Conservation (phyloP, 2,329 filamentous ascomycete species). For the Hymenoscyphus occultus region DNA sequence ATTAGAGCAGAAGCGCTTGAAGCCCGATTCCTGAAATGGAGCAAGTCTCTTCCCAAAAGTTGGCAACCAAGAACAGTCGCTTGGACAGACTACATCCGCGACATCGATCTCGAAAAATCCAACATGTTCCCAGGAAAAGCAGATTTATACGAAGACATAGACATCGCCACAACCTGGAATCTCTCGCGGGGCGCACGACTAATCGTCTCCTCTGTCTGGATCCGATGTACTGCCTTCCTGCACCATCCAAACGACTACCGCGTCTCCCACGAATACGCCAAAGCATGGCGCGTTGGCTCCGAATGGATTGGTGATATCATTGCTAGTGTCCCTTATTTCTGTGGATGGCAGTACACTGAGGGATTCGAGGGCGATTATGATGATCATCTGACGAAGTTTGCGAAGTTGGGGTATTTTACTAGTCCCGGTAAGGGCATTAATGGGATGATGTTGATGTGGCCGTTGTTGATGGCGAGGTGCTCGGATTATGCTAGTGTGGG, state of each 20-base stretch:
- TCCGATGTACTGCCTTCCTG: background rate
- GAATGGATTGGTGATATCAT: slow-evolving; percentile 56
- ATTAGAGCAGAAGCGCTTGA: background rate
- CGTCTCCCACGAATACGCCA: slow-evolving; percentile 53
- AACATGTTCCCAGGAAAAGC: slow-evolving; percentile 57
- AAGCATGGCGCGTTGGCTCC: slow-evolving; percentile 47
- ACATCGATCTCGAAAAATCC: slow-evolving; percentile 47
- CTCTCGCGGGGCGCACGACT: slow-evolving; percentile 50
- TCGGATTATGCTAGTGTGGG: slow-evolving; percentile 57
- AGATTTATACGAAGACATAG: slow-evolving; percentile 55
- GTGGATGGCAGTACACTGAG: slow-evolving; percentile 47
- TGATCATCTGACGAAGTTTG: slow-evolving; percentile 48
- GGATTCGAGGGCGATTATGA: slow-evolving; percentile 27
- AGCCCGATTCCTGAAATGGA: slow-evolving; percentile 47
- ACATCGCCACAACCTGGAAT: slow-evolving; percentile 55
- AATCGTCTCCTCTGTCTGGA: slow-evolving; percentile 44
- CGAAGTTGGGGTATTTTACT: slow-evolving; percentile 37
- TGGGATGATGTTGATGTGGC: slow-evolving; percentile 58
- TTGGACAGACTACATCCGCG: slow-evolving; percentile 51
- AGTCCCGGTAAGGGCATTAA: slow-evolving; percentile 45
- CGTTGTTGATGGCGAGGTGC: slow-evolving; percentile 48
- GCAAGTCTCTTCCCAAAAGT: slow-evolving; percentile 44
- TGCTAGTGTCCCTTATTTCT: slow-evolving; percentile 56
- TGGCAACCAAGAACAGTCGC: slow-evolving; percentile 50
- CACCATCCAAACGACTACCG: background rate